Conservation (phyloP, 2,329 filamentous ascomycete species). For the Ceratocystis lukuohia region DNA sequence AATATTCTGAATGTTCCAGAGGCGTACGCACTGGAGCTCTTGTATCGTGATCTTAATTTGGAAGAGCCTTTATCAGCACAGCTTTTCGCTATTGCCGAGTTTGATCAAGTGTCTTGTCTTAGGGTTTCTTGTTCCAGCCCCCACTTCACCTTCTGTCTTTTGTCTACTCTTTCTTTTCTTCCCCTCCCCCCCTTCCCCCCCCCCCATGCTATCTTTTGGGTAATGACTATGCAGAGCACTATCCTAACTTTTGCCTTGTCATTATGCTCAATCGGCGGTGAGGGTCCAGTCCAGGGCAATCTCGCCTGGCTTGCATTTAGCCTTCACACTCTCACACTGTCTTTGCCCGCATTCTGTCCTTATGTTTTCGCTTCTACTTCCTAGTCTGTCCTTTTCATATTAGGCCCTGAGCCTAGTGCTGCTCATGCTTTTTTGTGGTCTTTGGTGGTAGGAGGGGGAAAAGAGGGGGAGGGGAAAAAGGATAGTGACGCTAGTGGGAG, state of each 20-base stretch:
- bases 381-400: not conserved
- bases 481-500: not conserved
- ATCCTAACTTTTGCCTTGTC: not conserved
- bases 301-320: not conserved
- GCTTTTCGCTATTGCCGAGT: not conserved
- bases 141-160: not conserved
- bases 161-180: not conserved
- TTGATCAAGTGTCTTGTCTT: not conserved
- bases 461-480: not conserved
- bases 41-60: conserved; percentile 1
- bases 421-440: not conserved
- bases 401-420: not conserved
- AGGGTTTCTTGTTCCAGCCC: not conserved
- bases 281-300: not conserved
- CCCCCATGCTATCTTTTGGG: not conserved
- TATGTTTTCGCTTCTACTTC: not conserved
- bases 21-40: not conserved
- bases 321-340: not conserved
- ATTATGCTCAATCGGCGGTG: conserved; percentile 7
- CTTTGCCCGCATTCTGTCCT: not conserved
- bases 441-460: not conserved
- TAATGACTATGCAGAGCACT: too few species aligned
- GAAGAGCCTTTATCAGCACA: not conserved
- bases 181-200: not conserved
- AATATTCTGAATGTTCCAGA: not conserved